Percentiles rank a stretch among this genome's conserved stretches.
Conservation (phyloP, 208 protist species). For the Wallacemonas rigidus region DNA sequence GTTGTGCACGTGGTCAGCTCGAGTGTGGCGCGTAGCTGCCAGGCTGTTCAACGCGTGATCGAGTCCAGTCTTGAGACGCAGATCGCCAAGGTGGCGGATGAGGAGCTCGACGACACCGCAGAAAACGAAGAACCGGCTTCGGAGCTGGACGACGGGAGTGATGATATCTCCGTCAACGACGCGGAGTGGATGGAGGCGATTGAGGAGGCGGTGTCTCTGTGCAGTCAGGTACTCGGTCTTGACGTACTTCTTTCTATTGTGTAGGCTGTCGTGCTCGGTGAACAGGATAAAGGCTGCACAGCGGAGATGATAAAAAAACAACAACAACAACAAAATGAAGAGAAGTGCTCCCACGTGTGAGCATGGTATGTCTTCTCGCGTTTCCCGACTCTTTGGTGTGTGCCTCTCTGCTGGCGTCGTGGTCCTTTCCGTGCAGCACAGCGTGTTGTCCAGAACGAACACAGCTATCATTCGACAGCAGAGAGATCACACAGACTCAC, state of each 20-base stretch:
- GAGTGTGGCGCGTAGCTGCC: constrained; percentile 46
- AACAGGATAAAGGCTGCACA: too few species aligned
- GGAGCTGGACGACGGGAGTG: constrained; percentile 1
- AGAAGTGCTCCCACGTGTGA: too few species aligned
- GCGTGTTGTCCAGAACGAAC: too few species aligned
- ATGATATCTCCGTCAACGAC: constrained; percentile 15
- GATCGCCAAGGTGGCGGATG: constrained; percentile 17
- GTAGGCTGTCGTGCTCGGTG: constrained; percentile 14
- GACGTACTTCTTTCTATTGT: constrained; percentile 61
- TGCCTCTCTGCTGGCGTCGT: too few species aligned
- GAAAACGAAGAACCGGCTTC: constrained; percentile 16
- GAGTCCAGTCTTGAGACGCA: constrained; percentile 43
- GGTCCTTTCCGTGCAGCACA: too few species aligned
- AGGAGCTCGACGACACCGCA: constrained; percentile 18
- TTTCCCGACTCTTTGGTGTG: too few species aligned
- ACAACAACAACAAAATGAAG: not conserved
- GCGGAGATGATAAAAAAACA: not conserved
- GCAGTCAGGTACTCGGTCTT: constrained; percentile 59
- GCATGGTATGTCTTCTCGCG: too few species aligned
- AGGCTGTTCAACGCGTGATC: constrained; percentile 57
- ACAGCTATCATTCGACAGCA: too few species aligned
- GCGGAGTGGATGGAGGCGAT: constrained; percentile 55
- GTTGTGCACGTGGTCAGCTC: constrained; percentile 60
- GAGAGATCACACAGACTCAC: too few species aligned
- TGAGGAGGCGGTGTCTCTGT: constrained; percentile 48